These are phyloP conservation scores for Bauhinia variegata DNA, from an alignment of 306 rosid species.

Conservation along the genomic window DNA sequence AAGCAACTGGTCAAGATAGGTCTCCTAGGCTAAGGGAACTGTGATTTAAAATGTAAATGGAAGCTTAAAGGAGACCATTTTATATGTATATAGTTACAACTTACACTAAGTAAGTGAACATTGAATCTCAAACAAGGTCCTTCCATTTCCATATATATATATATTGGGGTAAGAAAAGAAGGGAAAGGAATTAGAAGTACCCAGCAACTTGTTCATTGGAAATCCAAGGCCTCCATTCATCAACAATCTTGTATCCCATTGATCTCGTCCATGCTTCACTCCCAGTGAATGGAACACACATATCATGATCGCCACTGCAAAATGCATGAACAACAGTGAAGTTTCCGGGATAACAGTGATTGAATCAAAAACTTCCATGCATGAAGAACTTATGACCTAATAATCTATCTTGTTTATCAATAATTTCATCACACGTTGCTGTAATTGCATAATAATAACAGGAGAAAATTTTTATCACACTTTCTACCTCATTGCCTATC, in stretches of 20 bases:
- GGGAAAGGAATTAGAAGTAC: conserved; percentile 44
- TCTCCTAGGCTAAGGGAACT: background rate
- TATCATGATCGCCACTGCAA: conserved; percentile 88
- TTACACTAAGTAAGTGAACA: too few species aligned
- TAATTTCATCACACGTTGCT: too few species aligned
- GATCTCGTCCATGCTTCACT: conserved; percentile 87
- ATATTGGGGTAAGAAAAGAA: background rate
- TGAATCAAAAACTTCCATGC: background rate
- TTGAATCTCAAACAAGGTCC: too few species aligned
- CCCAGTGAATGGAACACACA: conserved; percentile 95
- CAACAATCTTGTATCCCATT: conserved; percentile 68
- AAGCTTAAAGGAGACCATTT: too few species aligned
- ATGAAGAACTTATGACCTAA: too few species aligned
- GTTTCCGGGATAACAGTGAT: background rate
- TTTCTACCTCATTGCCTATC: too few species aligned
- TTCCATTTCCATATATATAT: background rate
- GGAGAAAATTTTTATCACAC: too few species aligned
- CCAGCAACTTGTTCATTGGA: conserved; percentile 83
- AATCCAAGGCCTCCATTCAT: conserved; percentile 90
- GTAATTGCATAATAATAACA: too few species aligned
- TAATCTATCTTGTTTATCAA: too few species aligned
- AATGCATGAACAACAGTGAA: conserved; percentile 2
- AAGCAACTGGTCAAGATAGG: background rate
- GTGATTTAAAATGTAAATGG: too few species aligned
- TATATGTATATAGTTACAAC: too few species aligned